phyloP scores from a whole-genome alignment of 1,284 basidiomycete genomes.

The Mycosarcoma mackinlayi region DNA sequence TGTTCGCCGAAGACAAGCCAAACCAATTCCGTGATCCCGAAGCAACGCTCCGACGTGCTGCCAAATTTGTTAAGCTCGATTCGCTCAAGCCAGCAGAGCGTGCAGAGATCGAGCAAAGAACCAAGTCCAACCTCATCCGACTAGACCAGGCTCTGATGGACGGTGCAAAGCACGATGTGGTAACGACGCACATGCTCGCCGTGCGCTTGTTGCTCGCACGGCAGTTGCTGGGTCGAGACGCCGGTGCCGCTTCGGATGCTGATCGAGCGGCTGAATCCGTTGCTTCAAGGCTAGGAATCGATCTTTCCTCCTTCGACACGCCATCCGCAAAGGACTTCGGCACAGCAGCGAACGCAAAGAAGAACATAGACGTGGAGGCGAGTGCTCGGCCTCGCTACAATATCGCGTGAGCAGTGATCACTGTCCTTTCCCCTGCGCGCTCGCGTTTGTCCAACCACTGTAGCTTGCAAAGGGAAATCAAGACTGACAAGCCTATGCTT shows the following conservation, averaged over 20 bases:
- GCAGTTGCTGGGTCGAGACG: background rate
- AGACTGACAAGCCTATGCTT: conserved; percentile 10
- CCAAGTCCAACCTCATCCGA: conserved; percentile 6
- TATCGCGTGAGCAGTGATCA: conserved; percentile 47
- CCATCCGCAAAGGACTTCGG: background rate
- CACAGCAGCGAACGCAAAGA: background rate
- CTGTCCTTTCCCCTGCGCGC: background rate
- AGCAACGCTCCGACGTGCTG: conserved; percentile 41
- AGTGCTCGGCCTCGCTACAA: conserved; percentile 35
- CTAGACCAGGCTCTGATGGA: conserved; percentile 6
- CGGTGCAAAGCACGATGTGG: conserved; percentile 11
- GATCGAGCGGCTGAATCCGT: conserved; percentile 11
- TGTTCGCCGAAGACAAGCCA: conserved; percentile 55
- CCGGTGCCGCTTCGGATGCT: background rate
- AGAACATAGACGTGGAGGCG: conserved; percentile 1
- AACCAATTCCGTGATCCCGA: conserved; percentile 61
- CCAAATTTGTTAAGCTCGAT: conserved; percentile 15
- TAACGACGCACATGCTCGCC: conserved; percentile 31
- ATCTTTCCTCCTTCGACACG: conserved; percentile 5
- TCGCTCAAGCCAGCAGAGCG: conserved; percentile 3
- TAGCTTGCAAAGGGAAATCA: background rate
- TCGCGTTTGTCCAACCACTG: too few species aligned
- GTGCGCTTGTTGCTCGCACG: conserved; percentile 27
- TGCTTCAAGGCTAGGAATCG: conserved; percentile 22
- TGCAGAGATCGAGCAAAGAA: conserved; percentile 1